Evolutionary conservation across 116 monocot genomes (phyloP).

Genomic region (Trichopus zeylanicus): DNA sequence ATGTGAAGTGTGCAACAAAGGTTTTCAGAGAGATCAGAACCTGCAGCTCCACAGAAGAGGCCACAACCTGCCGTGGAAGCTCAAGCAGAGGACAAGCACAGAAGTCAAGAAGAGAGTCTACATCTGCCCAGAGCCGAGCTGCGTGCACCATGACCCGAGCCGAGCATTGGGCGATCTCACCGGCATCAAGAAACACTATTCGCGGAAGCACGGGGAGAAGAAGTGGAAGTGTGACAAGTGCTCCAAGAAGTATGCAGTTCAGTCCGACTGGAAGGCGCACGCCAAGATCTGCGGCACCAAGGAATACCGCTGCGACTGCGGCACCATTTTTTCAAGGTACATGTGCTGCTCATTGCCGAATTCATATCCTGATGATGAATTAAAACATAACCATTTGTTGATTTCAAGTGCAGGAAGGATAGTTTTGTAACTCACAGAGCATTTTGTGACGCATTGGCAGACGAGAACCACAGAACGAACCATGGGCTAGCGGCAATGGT

Average conservation of each 20-base stretch:
- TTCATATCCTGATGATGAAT: too few relatives aligned
- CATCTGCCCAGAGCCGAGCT: neutral
- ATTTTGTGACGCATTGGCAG: neutral
- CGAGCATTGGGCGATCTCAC: neutral
- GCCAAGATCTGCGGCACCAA: neutral
- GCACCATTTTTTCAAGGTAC: neutral
- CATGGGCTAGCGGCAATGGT: neutral
- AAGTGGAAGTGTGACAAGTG: slow-evolving; percentile 1
- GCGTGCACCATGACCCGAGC: neutral
- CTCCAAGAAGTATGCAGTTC: neutral
- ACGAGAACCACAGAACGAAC: neutral
- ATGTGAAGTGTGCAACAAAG: neutral
- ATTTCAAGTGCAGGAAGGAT: neutral
- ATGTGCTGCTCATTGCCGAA: too few relatives aligned
- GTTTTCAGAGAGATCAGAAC: neutral
- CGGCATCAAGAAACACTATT: neutral
- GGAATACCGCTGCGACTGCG: neutral
- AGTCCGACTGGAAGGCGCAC: neutral
- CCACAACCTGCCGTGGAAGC: neutral
- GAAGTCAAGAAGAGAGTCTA: neutral
- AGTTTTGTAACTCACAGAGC: neutral
- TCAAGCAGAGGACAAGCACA: neutral
- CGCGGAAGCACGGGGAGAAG: neutral
- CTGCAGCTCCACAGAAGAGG: neutral
- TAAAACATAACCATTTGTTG: too few relatives aligned